These are phyloP conservation scores for Trematosphaeria pertusa DNA, from an alignment of 2,329 filamentous ascomycete species.

Conservation along the genomic window DNA sequence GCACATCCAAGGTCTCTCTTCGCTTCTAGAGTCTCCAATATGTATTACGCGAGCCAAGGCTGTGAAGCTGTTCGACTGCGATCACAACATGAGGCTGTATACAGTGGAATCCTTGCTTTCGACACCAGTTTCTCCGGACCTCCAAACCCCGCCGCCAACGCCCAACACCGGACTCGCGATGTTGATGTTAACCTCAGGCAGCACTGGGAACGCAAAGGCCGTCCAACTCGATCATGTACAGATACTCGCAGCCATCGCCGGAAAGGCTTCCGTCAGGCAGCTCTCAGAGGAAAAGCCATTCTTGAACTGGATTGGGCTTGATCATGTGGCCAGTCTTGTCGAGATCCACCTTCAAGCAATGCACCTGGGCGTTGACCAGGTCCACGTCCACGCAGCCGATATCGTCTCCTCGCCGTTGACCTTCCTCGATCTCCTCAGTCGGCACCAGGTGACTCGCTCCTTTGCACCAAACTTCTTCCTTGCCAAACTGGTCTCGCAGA, in stretches of 20 bases:
- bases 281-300: conserved; percentile 17
- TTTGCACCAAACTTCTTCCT: conserved; percentile 58
- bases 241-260: conserved; percentile 50
- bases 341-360: conserved; percentile 62
- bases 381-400: conserved; percentile 55
- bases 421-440: conserved; percentile 51
- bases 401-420: conserved; percentile 48
- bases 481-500: conserved; percentile 17
- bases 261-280: conserved; percentile 43
- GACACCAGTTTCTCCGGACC: not conserved
- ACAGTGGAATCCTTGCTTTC: conserved; percentile 2
- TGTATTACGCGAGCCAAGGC: conserved; percentile 6
- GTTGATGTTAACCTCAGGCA: conserved; percentile 61
- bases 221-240: conserved; percentile 55
- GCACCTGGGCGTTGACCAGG: conserved; percentile 49
- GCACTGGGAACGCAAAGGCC: conserved; percentile 60
- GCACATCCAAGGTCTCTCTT: conserved; percentile 2
- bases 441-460: conserved; percentile 51
- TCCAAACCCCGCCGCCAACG: not conserved
- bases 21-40: conserved; percentile 8
- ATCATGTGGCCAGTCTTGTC: conserved; percentile 61
- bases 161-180: conserved; percentile 9
- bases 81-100: not conserved
- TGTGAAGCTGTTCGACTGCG: not conserved
- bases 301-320: conserved; percentile 58